Base-by-base conservation (phyloP, 768 basidiomycete genomes). In the Mycena indigotica region DNA sequence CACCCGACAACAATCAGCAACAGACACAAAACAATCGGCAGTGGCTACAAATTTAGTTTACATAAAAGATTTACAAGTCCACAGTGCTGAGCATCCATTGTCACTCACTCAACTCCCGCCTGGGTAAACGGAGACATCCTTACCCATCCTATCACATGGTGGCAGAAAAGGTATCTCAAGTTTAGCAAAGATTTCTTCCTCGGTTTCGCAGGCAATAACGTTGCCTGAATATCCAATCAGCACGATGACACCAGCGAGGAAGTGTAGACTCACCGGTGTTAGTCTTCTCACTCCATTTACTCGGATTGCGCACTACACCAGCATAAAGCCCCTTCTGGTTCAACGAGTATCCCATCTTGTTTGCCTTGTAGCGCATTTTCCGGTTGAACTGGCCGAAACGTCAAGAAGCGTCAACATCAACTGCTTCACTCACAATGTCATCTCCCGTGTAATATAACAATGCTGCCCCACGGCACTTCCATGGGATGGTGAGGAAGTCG, bases 381-480 rank as follows among this genome's bases (percentile, higher is more conserved):
- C 95, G 87, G 71, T 96, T 97, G 73, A 96, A 96, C 92, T 95
- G 64, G 15, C 12, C 13, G 24, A 26, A 35, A 3, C 39, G 30
- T 30, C 39, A 50, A n/a, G n/a, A n/a, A n/a, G n/a, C n/a, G n/a
- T n/a, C n/a, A n/a, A n/a, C n/a, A n/a, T n/a, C n/a, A 29, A 38
- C 50, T 35, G 54, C 40, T 4, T 29, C 4, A 73, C 89, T 64
- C 63, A 93, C 93, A 52, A 96, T 91, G 66, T 95, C 92, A 66
- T 96, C 94, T 2, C 94, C 94, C 1, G 95, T 96, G 68, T 93
- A 97, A 70, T 97, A 97, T n/a, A 97, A 73, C 51, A 95, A 71
- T 0, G 94, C 93, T 1, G 89, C 94, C 0, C 95, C 95, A 65
- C 87, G 82, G 25, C 80, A 83, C 51, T 74, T 72, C 82, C 87